Evolutionary conservation across 331 rosid genomes (phyloP).

Genomic region (Saraca asoca): DNA sequence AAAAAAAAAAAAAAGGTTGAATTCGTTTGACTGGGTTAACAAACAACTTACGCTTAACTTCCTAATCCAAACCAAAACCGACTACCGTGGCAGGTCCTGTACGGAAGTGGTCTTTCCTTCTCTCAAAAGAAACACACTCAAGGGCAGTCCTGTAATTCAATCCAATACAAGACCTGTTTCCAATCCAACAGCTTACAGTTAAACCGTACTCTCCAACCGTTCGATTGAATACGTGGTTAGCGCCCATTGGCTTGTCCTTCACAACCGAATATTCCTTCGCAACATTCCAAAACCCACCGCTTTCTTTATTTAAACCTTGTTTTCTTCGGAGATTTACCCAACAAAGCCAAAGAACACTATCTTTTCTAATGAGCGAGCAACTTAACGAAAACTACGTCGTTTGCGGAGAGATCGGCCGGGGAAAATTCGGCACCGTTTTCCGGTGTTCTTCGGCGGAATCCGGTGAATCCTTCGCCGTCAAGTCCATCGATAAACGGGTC

Average conservation of each 20-base stretch:
- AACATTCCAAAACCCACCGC: slow-evolving; percentile 20
- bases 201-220: slow-evolving; percentile 7
- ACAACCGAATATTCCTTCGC: slow-evolving; percentile 37
- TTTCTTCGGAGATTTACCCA: background rate
- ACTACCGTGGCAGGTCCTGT: too few species aligned
- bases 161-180: background rate
- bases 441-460: slow-evolving; percentile 36
- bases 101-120: too few species aligned
- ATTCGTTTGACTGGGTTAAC: too few species aligned
- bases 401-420: slow-evolving; percentile 60
- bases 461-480: slow-evolving; percentile 48
- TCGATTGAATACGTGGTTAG: slow-evolving; percentile 24
- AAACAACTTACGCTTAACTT: too few species aligned
- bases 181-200: background rate
- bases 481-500: slow-evolving; percentile 51
- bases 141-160: too few species aligned
- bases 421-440: slow-evolving; percentile 66
- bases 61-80: too few species aligned
- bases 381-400: slow-evolving; percentile 51
- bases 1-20: too few species aligned
- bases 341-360: background rate
- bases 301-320: too few species aligned
- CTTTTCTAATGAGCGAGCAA: slow-evolving; percentile 42
- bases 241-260: background rate
- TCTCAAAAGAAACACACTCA: too few species aligned